These are phyloP conservation scores for Yamadazyma dendronema DNA, from an alignment of 1,139 yeast genomes.

Conservation along the genomic window DNA sequence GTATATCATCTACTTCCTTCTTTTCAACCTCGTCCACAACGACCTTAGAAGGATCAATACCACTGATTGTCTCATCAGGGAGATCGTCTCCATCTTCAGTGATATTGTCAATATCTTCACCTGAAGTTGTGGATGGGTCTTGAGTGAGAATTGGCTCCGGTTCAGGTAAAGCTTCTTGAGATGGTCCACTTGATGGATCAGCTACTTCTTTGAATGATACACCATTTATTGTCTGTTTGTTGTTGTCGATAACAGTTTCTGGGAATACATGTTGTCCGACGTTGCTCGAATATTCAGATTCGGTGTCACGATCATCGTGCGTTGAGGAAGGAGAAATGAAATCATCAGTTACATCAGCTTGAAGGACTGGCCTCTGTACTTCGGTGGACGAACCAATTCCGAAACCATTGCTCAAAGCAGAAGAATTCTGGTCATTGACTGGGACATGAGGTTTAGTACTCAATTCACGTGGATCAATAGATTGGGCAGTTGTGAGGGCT, in stretches of 20 bases:
- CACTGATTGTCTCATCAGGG: conserved; percentile 1
- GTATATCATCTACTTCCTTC: conserved; percentile 4
- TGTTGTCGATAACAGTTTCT: not conserved
- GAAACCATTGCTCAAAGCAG: not conserved
- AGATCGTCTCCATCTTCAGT: not conserved
- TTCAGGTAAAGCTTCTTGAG: not conserved
- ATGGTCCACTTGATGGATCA: not conserved
- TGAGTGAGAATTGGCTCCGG: not conserved
- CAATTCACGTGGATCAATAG: too few species aligned
- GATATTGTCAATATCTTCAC: not conserved
- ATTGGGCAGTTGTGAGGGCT: too few species aligned
- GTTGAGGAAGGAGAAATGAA: conserved; percentile 14
- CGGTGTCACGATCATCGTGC: conserved; percentile 6
- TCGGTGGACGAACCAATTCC: not conserved
- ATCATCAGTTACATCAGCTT: conserved; percentile 6
- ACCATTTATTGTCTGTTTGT: not conserved
- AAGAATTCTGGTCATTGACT: not conserved
- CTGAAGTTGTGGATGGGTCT: not conserved
- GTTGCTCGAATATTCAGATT: conserved; percentile 5
- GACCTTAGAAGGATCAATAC: conserved; percentile 12
- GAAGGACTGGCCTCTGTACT: conserved; percentile 3
- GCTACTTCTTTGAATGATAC: not conserved
- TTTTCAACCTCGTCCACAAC: conserved; percentile 23
- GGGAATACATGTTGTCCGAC: not conserved
- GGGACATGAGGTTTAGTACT: not conserved